Evolutionary conservation across 495 filamentous ascomycete genomes (phyloP).

Genomic region (Trichoderma parareesei): DNA sequence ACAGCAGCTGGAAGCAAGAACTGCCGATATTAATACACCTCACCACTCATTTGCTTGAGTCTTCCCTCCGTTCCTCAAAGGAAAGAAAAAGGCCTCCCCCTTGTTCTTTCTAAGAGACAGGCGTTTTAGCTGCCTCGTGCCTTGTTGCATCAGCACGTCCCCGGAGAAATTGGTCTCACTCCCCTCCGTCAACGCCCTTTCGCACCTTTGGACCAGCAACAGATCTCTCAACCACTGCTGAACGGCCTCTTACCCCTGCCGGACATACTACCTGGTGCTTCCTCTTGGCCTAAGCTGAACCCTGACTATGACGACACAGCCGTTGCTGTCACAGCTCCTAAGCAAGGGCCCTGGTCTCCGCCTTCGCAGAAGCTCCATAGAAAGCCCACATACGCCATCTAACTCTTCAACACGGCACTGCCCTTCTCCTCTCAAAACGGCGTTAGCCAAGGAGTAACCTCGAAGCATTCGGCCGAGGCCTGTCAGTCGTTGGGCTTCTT

Average conservation of each 20-base stretch:
- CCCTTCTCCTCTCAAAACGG: not conserved
- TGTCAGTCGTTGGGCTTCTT: not conserved
- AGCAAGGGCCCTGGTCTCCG: not conserved
- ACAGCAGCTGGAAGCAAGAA: not conserved
- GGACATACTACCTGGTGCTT: not conserved
- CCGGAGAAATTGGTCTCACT: not conserved
- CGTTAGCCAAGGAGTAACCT: not conserved
- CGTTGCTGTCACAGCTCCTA: not conserved
- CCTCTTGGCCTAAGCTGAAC: not conserved
- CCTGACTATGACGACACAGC: not conserved
- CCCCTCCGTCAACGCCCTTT: not conserved
- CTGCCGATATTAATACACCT: too few relatives aligned
- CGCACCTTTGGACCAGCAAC: too few relatives aligned
- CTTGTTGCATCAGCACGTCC: not conserved
- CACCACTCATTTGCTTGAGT: not conserved
- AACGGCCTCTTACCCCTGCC: not conserved
- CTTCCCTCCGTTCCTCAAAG: not conserved
- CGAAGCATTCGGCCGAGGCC: not conserved
- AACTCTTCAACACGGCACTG: not conserved
- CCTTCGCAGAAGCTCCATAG: not conserved
- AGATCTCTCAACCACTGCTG: too few relatives aligned
- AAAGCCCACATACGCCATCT: not conserved
- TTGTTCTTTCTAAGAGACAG: not conserved
- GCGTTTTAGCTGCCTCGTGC: not conserved
- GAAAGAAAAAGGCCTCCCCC: not conserved